These are phyloP conservation scores for Trebouxia gelatinosa DNA, from an alignment of 163 green algal species.

Conservation along the genomic window DNA sequence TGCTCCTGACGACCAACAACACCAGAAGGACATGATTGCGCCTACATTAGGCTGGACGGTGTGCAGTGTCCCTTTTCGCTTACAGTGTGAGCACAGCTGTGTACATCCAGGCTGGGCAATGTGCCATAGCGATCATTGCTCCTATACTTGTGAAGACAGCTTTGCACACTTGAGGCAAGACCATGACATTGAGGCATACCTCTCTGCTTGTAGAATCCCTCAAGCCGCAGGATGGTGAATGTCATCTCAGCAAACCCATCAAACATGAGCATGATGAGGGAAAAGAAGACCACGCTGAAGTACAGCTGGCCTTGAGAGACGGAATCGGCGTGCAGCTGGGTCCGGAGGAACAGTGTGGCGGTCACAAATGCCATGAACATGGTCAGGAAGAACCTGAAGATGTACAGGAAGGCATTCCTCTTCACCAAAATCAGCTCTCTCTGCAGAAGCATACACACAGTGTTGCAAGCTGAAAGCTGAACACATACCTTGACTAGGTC, in stretches of 20 bases:
- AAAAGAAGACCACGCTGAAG: constrained; percentile 54
- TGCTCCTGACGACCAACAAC: no score
- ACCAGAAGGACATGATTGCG: no score
- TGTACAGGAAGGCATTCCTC: constrained; percentile 58
- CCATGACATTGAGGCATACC: no score
- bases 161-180: no score
- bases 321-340: constrained; percentile 39
- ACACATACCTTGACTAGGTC: no score
- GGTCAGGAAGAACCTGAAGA: constrained; percentile 41
- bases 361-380: constrained; percentile 27
- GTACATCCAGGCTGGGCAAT: no score
- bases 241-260: constrained; percentile 37
- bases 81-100: no score
- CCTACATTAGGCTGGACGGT: no score
- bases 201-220: constrained; percentile 20
- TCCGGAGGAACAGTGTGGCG: constrained; percentile 52
- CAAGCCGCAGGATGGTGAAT: constrained; percentile 12
- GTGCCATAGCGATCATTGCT: no score
- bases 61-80: no score
- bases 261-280: constrained; percentile 58
- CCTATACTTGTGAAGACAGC: no score
- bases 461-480: background rate
- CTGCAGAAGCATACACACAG: constrained; percentile 23
- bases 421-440: constrained; percentile 54
- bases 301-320: constrained; percentile 42